Evolutionary conservation across 2,329 filamentous ascomycete species (phyloP).

Genomic region (Colletotrichum eleusines): DNA sequence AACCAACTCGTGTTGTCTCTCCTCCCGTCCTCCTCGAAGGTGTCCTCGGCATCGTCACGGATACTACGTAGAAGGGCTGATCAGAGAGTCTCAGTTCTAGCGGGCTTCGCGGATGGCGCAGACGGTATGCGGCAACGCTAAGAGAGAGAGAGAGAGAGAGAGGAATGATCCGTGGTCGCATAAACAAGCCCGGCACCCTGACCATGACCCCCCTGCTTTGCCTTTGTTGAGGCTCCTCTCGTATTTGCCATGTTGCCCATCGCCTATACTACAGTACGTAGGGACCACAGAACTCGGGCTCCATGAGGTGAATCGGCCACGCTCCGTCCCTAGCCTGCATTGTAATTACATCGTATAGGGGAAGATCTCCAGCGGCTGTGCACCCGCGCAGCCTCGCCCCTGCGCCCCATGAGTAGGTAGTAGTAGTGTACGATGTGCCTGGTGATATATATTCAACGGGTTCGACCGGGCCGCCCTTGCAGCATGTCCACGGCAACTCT

Average conservation of each 20-base stretch:
- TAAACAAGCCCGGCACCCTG: conserved; percentile 27
- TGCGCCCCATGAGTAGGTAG: conserved; percentile 26
- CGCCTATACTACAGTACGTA: too few species aligned
- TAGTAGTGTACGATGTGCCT: too few species aligned
- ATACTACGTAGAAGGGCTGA: neutral
- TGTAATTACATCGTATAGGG: neutral
- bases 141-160: neutral
- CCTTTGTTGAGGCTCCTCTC: conserved; percentile 28
- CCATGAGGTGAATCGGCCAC: conserved; percentile 34
- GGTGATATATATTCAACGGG: too few species aligned
- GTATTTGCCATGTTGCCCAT: conserved; percentile 32
- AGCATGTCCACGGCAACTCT: too few species aligned
- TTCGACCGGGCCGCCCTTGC: neutral
- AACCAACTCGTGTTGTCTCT: neutral
- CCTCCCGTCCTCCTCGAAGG: neutral
- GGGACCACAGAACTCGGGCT: neutral
- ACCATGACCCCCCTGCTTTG: too few species aligned
- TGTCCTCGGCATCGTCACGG: neutral
- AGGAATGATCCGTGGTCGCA: too few species aligned
- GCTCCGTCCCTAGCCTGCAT: conserved; percentile 27
- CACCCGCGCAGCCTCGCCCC: neutral
- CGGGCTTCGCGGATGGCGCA: neutral
- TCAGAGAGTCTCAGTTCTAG: neutral
- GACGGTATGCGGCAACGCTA: conserved; percentile 5
- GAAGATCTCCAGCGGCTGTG: conserved; percentile 36